Conservation (phyloP, 371 early-diverging fungal genomes). For the Apophysomyces variabilis region DNA sequence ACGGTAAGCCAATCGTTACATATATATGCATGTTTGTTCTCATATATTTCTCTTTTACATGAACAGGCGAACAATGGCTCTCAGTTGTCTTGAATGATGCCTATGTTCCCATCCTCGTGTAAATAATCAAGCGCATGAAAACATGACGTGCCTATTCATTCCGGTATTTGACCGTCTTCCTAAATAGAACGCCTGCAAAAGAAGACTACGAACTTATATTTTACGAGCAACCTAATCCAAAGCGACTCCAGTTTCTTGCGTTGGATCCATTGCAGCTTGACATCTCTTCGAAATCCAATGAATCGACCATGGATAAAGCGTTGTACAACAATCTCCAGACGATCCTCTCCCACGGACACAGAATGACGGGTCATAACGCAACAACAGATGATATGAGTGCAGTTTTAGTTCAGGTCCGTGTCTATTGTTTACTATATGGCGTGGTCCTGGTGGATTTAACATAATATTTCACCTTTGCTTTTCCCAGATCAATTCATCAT, state of each 20-base stretch:
- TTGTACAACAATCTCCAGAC: constrained; percentile 23
- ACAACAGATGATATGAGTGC: constrained; percentile 27
- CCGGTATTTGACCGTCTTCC: not conserved
- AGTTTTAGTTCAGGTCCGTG: constrained; percentile 39
- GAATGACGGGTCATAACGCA: constrained; percentile 16
- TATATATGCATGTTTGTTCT: not conserved
- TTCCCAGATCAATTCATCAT: constrained; percentile 52
- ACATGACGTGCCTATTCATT: not conserved
- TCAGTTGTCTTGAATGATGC: constrained; percentile 30
- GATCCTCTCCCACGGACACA: constrained; percentile 27
- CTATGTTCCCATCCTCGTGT: constrained; percentile 42
- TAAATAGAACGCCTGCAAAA: constrained; percentile 21
- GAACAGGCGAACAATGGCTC: constrained; percentile 31
- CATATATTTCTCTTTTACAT: not conserved
- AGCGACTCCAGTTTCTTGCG: constrained; percentile 71
- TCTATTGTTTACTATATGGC: too few relatives aligned
- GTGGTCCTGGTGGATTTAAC: too few relatives aligned
- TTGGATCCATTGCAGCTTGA: constrained; percentile 75
- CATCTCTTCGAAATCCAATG: constrained; percentile 55
- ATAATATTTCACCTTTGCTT: not conserved
- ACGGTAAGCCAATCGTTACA: not conserved
- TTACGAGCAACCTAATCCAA: constrained; percentile 68
- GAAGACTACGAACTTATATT: constrained; percentile 53
- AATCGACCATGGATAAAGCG: constrained; percentile 20
- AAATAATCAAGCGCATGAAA: constrained; percentile 2